Base-by-base conservation (phyloP, 768 basidiomycete species). In the Sporobolomyces pararoseus region DNA sequence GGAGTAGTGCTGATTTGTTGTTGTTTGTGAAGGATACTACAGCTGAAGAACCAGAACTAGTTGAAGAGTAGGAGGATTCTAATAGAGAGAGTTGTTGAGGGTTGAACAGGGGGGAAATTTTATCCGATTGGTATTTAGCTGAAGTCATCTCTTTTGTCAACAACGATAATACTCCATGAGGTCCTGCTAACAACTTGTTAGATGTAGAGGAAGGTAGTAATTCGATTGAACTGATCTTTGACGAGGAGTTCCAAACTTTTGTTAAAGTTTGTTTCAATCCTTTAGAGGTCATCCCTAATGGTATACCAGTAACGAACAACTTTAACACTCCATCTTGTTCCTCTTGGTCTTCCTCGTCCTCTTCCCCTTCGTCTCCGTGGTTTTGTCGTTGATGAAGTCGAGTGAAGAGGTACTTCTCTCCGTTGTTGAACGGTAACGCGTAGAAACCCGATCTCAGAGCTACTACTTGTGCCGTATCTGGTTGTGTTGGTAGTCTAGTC, bases 301-400 rank as follows among this genome's bases (percentile, higher is more conserved):
- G 72, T 10, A 73, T 23, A 1, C 60, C 60, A 46, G 72, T 73
- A 17, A 73, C 72, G 27, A 69, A 73, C 16, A 73, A 50, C 44
- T 72, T 50, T 3, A 19, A 3, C 1, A 4, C 32, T 4, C 5
- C 25, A 3, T 2, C 32, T 17, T 34, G 31, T 6, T 47, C 44
- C 19, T 13, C 17, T 23, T 3, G 27, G 9, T 34, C 42, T 4
- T 47, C 52, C 10, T 19, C 17, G 14, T 34, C 52, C 12, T 72
- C 66, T 37, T 46, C 31, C 0, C 54, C 34, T 27, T 42, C 27
- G n/a, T 16, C 32, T 27, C n/a, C n/a, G n/a, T 27, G 58, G 31
- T 55, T 16, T 29, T 60, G n/a, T n/a, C n/a, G 58, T 42, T 70
- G 51, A 63, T 72, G 71, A 1, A 68, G 29, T 16, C 71, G 66